Evolutionary conservation across 805 yeast species (phyloP), one percentile per base, ranked within the genome.

Genomic region (Candida orba): DNA sequence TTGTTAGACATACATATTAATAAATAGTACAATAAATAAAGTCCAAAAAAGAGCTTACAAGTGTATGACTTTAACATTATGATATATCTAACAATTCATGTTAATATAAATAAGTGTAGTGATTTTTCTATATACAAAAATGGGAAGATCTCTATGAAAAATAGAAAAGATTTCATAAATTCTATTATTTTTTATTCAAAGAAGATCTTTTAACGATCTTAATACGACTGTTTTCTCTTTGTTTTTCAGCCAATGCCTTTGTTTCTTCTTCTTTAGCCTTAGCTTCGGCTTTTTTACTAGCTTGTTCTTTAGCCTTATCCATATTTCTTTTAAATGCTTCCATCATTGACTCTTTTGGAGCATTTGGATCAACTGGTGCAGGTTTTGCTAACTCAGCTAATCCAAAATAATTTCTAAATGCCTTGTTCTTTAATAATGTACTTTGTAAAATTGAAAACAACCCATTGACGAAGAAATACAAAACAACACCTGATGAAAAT

Each of bases 381-480:
- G 83, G 73, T 35, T 76, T 72, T 34, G 76, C 77, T 50, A 84
- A 71, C 13, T 81, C 81, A 3, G 88, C 78, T 53, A 85, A 68
- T 12, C 78, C 75, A 27, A 77, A 63, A 42, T 66, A 46, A 34
- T 67, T 68, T 65, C 97, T 76, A 56, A 85, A 76, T 43, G 63
- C 52, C 42, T 73, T 65, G 48, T 71, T 74, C 62, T 83, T 79
- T 55, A 93, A 71, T 22, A 84, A 54, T 40, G 75, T 58, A 10
- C 91, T 77, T 68, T 91, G 98, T 17, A 76, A 38, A 40, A 85
- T 75, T 1, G 96, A 84, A 54, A 77, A 78, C 13, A 79, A 51
- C 45, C 95, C 86, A 60, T 89, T 88, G 32, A 84, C 79, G 6
- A 91, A 81, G 63, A 91, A 87, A 61, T 90, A 93, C 40, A 88